Evolutionary conservation across 2,329 filamentous ascomycete species (phyloP).

Genomic region (Myriangium duriaei): DNA sequence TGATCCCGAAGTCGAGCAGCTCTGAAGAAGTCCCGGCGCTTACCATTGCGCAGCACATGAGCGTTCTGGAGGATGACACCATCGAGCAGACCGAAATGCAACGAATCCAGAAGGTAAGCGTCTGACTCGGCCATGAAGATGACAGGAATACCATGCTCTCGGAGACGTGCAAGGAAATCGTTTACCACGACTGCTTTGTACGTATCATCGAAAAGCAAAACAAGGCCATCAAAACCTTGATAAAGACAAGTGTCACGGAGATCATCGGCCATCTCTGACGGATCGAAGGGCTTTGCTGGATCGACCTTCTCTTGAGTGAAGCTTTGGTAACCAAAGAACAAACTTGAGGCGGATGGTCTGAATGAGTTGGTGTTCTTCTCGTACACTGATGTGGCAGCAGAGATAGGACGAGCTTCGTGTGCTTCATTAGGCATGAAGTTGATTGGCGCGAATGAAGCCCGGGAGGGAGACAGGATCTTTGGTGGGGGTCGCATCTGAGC

Average conservation of each 20-base stretch:
- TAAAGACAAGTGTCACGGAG: conserved; percentile 10
- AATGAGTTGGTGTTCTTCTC: conserved; percentile 4
- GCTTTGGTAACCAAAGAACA: conserved; percentile 9
- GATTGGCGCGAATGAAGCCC: conserved; percentile 6
- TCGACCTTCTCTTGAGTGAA: conserved; percentile 5
- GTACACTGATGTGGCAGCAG: conserved; percentile 7
- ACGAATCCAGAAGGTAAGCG: conserved; percentile 7
- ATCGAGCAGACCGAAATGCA: conserved; percentile 11
- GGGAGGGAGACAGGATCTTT: neutral
- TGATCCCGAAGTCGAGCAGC: conserved; percentile 11
- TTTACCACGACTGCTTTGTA: conserved; percentile 10
- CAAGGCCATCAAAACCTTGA: conserved; percentile 11
- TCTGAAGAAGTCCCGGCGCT: conserved; percentile 12
- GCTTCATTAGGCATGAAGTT: conserved; percentile 10
- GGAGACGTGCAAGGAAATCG: conserved; percentile 4
- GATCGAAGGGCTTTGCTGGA: neutral
- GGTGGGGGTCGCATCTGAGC: conserved; percentile 1
- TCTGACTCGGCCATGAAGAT: conserved; percentile 12
- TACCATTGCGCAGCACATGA: conserved; percentile 8
- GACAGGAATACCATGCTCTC: conserved; percentile 9
- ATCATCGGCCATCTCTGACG: conserved; percentile 1
- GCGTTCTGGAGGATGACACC: conserved; percentile 13
- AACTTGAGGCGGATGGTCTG: conserved; percentile 7
- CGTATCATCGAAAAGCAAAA: conserved; percentile 7
- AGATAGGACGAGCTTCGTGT: conserved; percentile 8